Conservation (phyloP, 139 green algal genomes). For the Ostreobium quekettii region DNA sequence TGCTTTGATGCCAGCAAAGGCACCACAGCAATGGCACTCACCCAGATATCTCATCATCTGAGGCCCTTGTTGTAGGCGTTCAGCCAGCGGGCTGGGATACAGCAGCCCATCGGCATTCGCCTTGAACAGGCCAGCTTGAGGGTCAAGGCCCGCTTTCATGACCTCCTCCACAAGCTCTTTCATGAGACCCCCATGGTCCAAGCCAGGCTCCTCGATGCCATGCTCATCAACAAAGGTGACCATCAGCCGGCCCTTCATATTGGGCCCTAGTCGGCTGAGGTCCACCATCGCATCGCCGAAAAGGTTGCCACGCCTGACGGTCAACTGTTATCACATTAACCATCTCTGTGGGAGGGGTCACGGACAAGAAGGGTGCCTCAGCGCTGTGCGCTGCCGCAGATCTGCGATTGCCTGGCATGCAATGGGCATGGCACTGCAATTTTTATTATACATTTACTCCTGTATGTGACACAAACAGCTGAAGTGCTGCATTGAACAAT, state of each 20-base stretch:
- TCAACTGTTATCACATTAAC: constrained; percentile 17
- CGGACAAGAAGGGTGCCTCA: too few relatives aligned
- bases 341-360: too few relatives aligned
- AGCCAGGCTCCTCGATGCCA: constrained; percentile 51
- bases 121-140: constrained; percentile 53
- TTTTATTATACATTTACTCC: too few relatives aligned
- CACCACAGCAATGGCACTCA: constrained; percentile 28
- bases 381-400: too few relatives aligned
- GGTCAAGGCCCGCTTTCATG: constrained; percentile 29
- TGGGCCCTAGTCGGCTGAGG: constrained; percentile 17
- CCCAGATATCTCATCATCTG: constrained; percentile 63
- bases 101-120: constrained; percentile 37
- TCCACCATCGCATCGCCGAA: constrained; percentile 21
- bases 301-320: constrained; percentile 8
- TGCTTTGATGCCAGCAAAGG: not conserved
- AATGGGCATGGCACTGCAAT: too few relatives aligned
- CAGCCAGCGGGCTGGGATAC: constrained; percentile 55
- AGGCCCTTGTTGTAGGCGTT: constrained; percentile 29
- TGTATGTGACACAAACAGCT: too few relatives aligned
- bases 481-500: too few relatives aligned
- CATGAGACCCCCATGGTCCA: constrained; percentile 74
- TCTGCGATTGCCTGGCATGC: too few relatives aligned
- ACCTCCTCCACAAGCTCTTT: constrained; percentile 77
- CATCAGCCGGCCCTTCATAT: constrained; percentile 48
- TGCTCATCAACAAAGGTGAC: constrained; percentile 67